phyloP scores from a whole-genome alignment of 495 filamentous ascomycete species.

The Aspergillus ostianus region DNA sequence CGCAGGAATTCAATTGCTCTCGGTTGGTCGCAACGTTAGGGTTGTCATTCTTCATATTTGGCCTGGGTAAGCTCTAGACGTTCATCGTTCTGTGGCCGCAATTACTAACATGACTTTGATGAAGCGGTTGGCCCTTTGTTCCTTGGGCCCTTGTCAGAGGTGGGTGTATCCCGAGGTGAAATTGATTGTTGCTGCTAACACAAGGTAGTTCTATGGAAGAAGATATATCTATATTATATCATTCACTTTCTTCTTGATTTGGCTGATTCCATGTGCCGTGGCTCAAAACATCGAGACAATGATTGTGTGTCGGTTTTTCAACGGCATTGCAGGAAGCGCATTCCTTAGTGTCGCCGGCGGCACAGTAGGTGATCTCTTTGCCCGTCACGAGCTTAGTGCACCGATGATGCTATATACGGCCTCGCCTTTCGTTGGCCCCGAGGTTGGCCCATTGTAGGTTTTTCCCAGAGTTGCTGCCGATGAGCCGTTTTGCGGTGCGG shows the following conservation, averaged over 20 bases:
- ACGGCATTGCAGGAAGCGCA: slow-evolving; percentile 79
- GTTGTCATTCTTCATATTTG: slow-evolving; percentile 75
- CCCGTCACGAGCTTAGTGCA: slow-evolving; percentile 65
- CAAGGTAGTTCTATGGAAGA: slow-evolving; percentile 81
- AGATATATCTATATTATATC: slow-evolving; percentile 79
- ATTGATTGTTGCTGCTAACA: slow-evolving; percentile 18
- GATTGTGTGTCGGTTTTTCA: slow-evolving; percentile 79
- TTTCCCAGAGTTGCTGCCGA: slow-evolving; percentile 53
- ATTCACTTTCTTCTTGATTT: slow-evolving; percentile 77
- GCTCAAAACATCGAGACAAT: slow-evolving; percentile 81
- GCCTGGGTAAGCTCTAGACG: slow-evolving; percentile 42
- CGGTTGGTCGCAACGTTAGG: slow-evolving; percentile 75
- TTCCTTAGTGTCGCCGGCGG: slow-evolving; percentile 90
- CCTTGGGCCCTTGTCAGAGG: slow-evolving; percentile 63
- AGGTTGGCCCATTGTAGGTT: slow-evolving; percentile 40
- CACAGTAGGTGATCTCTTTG: slow-evolving; percentile 88
- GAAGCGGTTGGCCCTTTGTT: slow-evolving; percentile 70
- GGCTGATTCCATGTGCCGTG: slow-evolving; percentile 84
- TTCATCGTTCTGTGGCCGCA: slow-evolving; percentile 24
- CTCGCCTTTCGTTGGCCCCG: slow-evolving; percentile 71
- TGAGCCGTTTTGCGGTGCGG: background rate
- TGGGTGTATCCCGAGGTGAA: slow-evolving; percentile 15
- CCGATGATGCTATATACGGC: slow-evolving; percentile 83
- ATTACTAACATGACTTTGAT: slow-evolving; percentile 7
- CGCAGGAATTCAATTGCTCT: slow-evolving; percentile 67